Percentiles rank a stretch among this genome's conserved stretches.
These are phyloP conservation scores for Aspergillus pseudoviridinutans DNA, from an alignment of 2,329 filamentous ascomycete species.

Conservation along the genomic window DNA sequence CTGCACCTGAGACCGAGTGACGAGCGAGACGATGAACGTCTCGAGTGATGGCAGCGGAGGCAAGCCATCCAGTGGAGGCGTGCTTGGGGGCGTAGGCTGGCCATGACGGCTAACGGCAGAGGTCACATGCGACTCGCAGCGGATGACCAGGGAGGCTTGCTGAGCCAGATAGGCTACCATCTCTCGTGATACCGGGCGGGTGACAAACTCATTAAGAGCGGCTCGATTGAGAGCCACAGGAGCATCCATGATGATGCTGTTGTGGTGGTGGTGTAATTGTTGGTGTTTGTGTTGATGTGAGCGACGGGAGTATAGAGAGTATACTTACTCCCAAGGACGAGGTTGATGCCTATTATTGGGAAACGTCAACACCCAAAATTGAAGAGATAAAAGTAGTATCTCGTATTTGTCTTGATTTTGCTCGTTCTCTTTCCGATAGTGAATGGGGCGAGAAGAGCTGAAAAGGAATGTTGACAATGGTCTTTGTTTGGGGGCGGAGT, in stretches of 20 bases:
- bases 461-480: not conserved
- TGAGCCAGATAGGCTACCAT: constrained; percentile 47
- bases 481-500: not conserved
- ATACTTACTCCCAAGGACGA: not conserved
- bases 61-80: constrained; percentile 51
- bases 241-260: constrained; percentile 12
- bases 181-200: constrained; percentile 44
- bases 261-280: constrained; percentile 1
- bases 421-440: not conserved
- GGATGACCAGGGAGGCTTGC: constrained; percentile 46
- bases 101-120: constrained; percentile 40
- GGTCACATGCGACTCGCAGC: constrained; percentile 50
- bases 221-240: constrained; percentile 33
- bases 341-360: not conserved
- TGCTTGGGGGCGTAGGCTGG: constrained; percentile 57
- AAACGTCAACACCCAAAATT: not conserved
- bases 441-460: not conserved
- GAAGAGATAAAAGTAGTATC: not conserved
- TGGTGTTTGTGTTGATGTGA: constrained; percentile 2
- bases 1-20: constrained; percentile 91
- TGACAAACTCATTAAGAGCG: constrained; percentile 47
- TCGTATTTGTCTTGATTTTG: not conserved
- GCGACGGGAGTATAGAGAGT: not conserved
- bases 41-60: constrained; percentile 71
- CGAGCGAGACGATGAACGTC: constrained; percentile 86